Percentiles rank a stretch among this genome's conserved stretches.
Conservation (phyloP, 1,284 basidiomycete species). For the Leccinum olivaceoglutinosum region DNA sequence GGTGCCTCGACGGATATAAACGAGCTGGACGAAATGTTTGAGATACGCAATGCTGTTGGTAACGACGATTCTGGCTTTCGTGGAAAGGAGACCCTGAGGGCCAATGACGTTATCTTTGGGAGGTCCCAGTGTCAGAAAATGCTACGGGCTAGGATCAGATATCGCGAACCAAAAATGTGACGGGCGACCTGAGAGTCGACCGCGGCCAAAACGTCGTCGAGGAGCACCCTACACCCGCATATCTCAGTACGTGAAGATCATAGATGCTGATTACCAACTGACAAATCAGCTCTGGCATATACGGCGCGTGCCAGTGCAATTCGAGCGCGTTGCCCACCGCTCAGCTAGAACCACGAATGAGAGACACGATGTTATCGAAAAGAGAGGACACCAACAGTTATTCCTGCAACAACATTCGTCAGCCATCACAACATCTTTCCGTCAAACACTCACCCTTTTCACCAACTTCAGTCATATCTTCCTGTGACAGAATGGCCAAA, state of each 20-base stretch:
- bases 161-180: conserved; percentile 49
- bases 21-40: conserved; percentile 73
- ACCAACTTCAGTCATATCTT: conserved; percentile 75
- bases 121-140: background rate
- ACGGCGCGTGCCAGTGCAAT: conserved; percentile 50
- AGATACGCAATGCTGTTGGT: conserved; percentile 89
- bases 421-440: conserved; percentile 31
- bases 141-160: background rate
- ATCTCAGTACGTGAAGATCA: background rate
- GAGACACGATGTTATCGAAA: background rate
- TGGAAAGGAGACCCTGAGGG: conserved; percentile 80
- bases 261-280: conserved; percentile 4
- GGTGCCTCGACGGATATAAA: conserved; percentile 82
- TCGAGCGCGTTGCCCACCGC: conserved; percentile 59
- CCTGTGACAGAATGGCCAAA: conserved; percentile 66
- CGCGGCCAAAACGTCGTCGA: conserved; percentile 42
- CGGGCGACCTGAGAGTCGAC: conserved; percentile 74
- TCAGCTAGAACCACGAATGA: conserved; percentile 27
- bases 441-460: conserved; percentile 33
- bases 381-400: conserved; percentile 21
- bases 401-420: conserved; percentile 15
- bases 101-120: conserved; percentile 81
- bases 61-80: conserved; percentile 84
- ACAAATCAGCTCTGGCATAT: conserved; percentile 50
- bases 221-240: conserved; percentile 20